A percentile compares a stretch with the other conserved stretches of the same genome.
These are phyloP conservation scores for Artomyces pyxidatus DNA, from an alignment of 768 basidiomycete genomes.

Conservation along the genomic window DNA sequence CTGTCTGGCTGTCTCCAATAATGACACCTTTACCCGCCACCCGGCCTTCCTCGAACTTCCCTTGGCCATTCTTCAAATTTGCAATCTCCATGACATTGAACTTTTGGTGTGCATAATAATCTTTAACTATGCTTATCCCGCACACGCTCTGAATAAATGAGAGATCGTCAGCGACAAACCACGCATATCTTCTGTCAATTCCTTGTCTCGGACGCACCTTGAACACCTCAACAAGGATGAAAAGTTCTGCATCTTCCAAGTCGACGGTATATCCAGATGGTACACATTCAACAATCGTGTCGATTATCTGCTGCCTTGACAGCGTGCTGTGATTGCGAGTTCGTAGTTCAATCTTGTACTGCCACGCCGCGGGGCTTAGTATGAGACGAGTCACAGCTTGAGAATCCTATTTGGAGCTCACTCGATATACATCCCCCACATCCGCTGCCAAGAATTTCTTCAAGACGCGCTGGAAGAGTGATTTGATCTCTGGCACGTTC, in stretches of 20 bases:
- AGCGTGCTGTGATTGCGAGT: conserved; percentile 72
- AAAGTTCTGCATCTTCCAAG: conserved; percentile 58
- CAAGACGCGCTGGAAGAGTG: conserved; percentile 49
- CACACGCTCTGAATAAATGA: conserved; percentile 51
- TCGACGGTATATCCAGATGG: conserved; percentile 63
- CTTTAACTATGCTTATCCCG: conserved; percentile 64
- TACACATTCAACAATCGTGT: conserved; percentile 62
- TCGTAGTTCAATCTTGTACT: conserved; percentile 81
- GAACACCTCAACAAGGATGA: conserved; percentile 76
- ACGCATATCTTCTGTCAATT: no score
- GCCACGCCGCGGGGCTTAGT: background rate
- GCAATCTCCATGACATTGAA: conserved; percentile 78
- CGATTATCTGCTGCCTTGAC: conserved; percentile 48
- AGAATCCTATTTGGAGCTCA: conserved; percentile 20
- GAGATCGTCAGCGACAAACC: no score
- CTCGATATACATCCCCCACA: conserved; percentile 38
- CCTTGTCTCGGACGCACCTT: no score
- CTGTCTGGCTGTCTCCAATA: background rate
- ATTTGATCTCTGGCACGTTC: conserved; percentile 60
- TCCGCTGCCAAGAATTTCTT: conserved; percentile 42
- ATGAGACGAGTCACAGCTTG: background rate
- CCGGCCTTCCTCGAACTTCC: conserved; percentile 27
- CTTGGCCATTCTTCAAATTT: conserved; percentile 30
- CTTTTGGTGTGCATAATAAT: conserved; percentile 64
- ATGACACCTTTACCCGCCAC: conserved; percentile 3